phyloP scores from a whole-genome alignment of 192 early-diverging fungal species.

The Coemansia biformis region DNA sequence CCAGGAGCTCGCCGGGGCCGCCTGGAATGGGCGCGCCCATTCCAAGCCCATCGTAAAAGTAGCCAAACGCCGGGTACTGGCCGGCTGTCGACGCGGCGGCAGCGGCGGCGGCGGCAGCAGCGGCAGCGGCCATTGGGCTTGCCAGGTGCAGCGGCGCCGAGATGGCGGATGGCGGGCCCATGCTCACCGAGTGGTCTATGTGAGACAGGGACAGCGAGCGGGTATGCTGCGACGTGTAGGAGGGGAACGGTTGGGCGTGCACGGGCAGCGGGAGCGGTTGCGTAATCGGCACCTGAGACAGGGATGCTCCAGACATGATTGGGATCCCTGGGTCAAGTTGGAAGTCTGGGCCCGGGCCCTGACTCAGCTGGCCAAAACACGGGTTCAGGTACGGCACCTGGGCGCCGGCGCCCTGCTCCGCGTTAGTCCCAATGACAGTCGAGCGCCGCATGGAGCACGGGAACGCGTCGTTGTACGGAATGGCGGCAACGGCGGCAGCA shows the following conservation, averaged over 20 bases:
- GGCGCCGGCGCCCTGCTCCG: not conserved
- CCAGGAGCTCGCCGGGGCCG: slow-evolving; percentile 5
- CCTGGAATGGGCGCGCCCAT: not conserved
- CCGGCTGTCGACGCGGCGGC: not conserved
- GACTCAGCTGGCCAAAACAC: slow-evolving; percentile 26
- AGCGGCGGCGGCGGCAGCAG: slow-evolving; percentile 7
- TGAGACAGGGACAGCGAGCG: slow-evolving; percentile 28
- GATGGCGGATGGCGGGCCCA: slow-evolving; percentile 2
- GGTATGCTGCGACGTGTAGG: slow-evolving; percentile 7
- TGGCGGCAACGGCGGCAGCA: slow-evolving; percentile 18
- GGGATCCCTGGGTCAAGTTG: slow-evolving; percentile 17
- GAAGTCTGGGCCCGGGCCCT: slow-evolving; percentile 7
- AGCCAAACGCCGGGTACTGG: slow-evolving; percentile 14
- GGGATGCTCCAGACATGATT: slow-evolving; percentile 12
- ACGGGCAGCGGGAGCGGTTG: slow-evolving; percentile 10
- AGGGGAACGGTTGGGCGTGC: slow-evolving; percentile 4
- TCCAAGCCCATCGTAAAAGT: slow-evolving; percentile 25
- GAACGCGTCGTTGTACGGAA: slow-evolving; percentile 18
- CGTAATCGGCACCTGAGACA: slow-evolving; percentile 12
- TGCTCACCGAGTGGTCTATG: slow-evolving; percentile 7
- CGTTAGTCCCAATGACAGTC: not conserved
- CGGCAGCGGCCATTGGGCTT: slow-evolving; percentile 24
- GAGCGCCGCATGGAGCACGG: slow-evolving; percentile 17
- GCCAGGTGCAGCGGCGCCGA: slow-evolving; percentile 16
- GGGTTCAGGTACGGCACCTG: slow-evolving; percentile 11